Evolutionary conservation across 164 flowering plant species (phyloP), one percentile per base, ranked within the genome.

Genomic region (Houttuynia cordata): DNA sequence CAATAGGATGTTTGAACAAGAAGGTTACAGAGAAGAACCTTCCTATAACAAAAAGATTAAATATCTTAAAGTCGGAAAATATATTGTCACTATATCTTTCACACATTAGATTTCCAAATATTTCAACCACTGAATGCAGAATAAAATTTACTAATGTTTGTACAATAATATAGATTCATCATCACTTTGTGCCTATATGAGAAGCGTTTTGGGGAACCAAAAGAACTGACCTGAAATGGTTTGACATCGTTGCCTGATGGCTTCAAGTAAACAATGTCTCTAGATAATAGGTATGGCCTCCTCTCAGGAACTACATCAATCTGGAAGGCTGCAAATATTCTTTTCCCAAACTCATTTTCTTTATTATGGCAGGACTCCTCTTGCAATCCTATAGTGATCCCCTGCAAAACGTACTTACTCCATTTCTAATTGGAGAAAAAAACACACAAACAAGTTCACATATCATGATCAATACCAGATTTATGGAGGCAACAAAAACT

Each of bases 211-310:
- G n/a, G n/a, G n/a, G n/a, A n/a, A n/a, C n/a, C n/a, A 8, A 30
- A 30, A 30, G 37, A 30, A 30, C 37, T 30, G 6, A 78, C 79
- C 75, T 70, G 54, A 53, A 67, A 75, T 25, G 68, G 63, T n/a
- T 67, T 58, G 17, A 19, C 56, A 24, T 51, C 61, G 21, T 37
- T 53, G 22, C 56, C 67, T 19, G 66, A 61, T 54, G 78, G 79
- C 53, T 21, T 61, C 20, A 69, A 62, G 60, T 24, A 61, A 39
- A 74, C 78, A 54, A 73, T 73, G 56, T 78, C 82, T 56, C 78
- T 75, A 9, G 82, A 78, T 47, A 78, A 59, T 59, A 78, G 70
- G 65, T 71, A 75, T 40, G 82, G 82, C n/a, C n/a, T n/a, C 13
- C 13, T 7, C 49, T 45, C 49, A 45, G 49, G 17, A 45, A 45